phyloP scores from a whole-genome alignment of 208 protist species.

The Wallacemonas collosoma region DNA sequence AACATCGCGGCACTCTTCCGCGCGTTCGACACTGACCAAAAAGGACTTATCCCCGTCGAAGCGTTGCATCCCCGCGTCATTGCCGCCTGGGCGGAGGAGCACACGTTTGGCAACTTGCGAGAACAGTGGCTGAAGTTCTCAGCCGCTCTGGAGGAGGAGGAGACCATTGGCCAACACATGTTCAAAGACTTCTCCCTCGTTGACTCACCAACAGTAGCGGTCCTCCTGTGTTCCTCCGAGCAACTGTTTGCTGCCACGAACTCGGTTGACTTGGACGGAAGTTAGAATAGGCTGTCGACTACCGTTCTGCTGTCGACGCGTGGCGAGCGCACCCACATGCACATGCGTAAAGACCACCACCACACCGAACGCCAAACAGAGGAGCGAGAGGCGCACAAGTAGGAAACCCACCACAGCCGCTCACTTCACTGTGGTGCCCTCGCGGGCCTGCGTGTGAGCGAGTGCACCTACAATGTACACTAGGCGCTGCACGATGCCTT shows the following conservation, averaged over 20 bases:
- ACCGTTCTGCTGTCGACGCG: not conserved
- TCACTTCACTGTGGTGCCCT: too few species aligned
- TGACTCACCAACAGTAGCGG: constrained; percentile 37
- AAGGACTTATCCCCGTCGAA: constrained; percentile 48
- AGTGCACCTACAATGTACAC: too few species aligned
- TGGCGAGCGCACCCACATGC: too few species aligned
- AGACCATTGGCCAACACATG: constrained; percentile 21
- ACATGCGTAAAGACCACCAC: too few species aligned
- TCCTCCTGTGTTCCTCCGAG: constrained; percentile 42
- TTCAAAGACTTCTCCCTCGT: constrained; percentile 33
- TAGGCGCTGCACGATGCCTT: too few species aligned
- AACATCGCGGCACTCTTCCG: constrained; percentile 66
- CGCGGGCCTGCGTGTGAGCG: too few species aligned
- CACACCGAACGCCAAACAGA: too few species aligned
- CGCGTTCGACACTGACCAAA: constrained; percentile 56
- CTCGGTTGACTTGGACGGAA: constrained; percentile 64
- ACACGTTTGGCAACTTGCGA: constrained; percentile 71
- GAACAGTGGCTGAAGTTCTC: constrained; percentile 68
- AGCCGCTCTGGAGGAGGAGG: constrained; percentile 37
- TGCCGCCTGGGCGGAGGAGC: constrained; percentile 56
- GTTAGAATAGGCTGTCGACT: not conserved
- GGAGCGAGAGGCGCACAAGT: too few species aligned
- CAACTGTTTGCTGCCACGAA: constrained; percentile 46
- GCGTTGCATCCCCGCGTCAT: constrained; percentile 48
- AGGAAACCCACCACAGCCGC: too few species aligned